Conservation (phyloP, 257 asterid genomes). For the Mitragyna speciosa region DNA sequence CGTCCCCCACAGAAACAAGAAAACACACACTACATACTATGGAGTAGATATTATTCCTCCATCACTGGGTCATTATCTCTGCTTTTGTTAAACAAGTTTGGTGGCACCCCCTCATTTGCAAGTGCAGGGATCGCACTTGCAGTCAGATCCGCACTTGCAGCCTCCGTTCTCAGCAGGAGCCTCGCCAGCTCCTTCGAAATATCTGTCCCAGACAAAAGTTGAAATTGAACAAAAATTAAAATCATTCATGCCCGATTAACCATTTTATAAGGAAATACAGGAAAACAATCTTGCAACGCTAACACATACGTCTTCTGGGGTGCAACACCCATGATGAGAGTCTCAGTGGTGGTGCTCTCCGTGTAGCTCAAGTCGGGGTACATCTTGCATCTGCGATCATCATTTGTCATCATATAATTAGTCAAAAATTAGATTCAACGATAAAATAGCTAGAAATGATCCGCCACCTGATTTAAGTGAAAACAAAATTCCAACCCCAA, state of each 20-base stretch:
- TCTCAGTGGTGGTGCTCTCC: constrained; percentile 44
- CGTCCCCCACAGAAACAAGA: constrained; percentile 11
- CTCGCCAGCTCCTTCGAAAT: constrained; percentile 42
- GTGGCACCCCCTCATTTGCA: constrained; percentile 55
- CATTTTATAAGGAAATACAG: neutral
- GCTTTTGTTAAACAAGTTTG: constrained; percentile 15
- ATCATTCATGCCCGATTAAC: neutral
- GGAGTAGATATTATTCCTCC: neutral
- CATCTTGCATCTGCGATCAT: constrained; percentile 59
- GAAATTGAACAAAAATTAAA: neutral
- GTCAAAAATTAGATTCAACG: neutral
- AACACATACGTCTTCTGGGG: constrained; percentile 52
- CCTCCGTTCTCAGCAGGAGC: constrained; percentile 58
- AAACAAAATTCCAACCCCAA: too few species aligned
- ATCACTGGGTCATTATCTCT: constrained; percentile 27
- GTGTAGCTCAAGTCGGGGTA: constrained; percentile 59
- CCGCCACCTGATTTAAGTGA: neutral
- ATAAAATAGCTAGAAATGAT: neutral
- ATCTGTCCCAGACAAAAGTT: constrained; percentile 35
- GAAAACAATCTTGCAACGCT: neutral
- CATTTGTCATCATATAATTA: neutral
- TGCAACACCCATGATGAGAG: constrained; percentile 65
- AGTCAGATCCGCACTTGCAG: constrained; percentile 84
- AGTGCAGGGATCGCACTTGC: constrained; percentile 83
- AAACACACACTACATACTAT: constrained; percentile 3